Conservation (phyloP, 179 eudicot genomes). For the Carnegiea gigantea region DNA sequence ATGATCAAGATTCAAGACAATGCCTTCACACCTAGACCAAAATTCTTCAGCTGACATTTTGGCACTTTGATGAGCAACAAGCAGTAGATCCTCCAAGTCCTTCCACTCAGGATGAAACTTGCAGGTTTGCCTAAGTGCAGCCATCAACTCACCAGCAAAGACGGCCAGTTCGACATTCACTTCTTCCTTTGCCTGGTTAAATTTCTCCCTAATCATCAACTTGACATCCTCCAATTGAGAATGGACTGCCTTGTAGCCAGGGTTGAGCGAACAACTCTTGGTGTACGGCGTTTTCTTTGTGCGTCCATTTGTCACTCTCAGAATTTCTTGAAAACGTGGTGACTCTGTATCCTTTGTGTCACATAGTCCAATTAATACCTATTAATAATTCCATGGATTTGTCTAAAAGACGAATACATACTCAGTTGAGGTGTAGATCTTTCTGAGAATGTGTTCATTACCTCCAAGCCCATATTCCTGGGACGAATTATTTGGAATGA, state of each 20-base stretch:
- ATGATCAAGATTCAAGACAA: slow-evolving; percentile 71
- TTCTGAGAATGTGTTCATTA: neutral
- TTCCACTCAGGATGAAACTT: slow-evolving; percentile 57
- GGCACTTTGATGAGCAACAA: slow-evolving; percentile 56
- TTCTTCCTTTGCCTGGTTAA: slow-evolving; percentile 66
- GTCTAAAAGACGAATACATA: neutral
- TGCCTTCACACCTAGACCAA: slow-evolving; percentile 71
- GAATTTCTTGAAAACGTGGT: slow-evolving; percentile 8
- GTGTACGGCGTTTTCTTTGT: neutral
- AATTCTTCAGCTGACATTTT: slow-evolving; percentile 69
- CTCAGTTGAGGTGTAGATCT: neutral
- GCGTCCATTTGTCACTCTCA: neutral
- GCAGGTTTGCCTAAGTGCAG: slow-evolving; percentile 49
- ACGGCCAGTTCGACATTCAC: slow-evolving; percentile 61
- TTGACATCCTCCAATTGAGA: slow-evolving; percentile 63
- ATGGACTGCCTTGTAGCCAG: neutral
- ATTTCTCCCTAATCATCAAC: slow-evolving; percentile 61
- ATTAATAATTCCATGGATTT: neutral
- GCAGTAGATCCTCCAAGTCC: slow-evolving; percentile 58
- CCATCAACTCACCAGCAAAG: slow-evolving; percentile 66
- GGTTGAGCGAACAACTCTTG: neutral
- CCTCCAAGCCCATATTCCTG: neutral
- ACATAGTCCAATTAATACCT: neutral
- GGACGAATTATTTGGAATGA: neutral
- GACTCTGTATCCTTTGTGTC: neutral